Evolutionary conservation across 441 rosid species (phyloP).

Genomic region (Euphorbia schlechtendalii): DNA sequence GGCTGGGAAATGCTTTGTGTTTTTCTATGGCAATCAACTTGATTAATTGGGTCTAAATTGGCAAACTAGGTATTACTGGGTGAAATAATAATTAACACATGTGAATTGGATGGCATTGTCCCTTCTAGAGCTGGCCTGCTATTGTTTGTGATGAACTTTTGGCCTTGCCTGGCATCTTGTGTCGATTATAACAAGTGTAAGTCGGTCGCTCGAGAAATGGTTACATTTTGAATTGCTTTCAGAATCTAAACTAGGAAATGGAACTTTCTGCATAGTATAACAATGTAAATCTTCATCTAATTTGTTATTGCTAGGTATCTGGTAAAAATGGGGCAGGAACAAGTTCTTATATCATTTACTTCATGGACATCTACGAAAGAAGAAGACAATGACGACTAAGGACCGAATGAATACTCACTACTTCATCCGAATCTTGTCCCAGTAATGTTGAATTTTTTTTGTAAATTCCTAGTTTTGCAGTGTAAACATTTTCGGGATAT

Average conservation of each 20-base stretch:
- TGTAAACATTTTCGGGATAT: not conserved
- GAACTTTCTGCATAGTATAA: not conserved
- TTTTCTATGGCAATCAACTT: not conserved
- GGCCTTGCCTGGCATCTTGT: slow-evolving; percentile 51
- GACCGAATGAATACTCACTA: not conserved
- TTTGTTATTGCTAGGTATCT: slow-evolving; percentile 32
- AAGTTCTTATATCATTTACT: slow-evolving; percentile 46
- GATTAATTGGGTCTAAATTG: not conserved
- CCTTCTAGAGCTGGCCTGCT: slow-evolving; percentile 70
- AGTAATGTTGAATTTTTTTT: slow-evolving; percentile 16
- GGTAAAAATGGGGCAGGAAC: slow-evolving; percentile 80
- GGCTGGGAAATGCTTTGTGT: not conserved
- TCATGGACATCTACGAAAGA: slow-evolving; percentile 27
- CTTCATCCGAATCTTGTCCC: not conserved
- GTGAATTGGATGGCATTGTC: slow-evolving; percentile 28
- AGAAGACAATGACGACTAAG: slow-evolving; percentile 22
- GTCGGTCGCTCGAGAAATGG: slow-evolving; percentile 12
- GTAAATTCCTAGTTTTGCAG: slow-evolving; percentile 11
- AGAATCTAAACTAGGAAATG: not conserved
- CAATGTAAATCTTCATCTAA: not conserved
- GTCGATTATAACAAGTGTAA: slow-evolving; percentile 45
- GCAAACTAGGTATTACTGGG: slow-evolving; percentile 65
- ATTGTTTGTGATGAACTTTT: slow-evolving; percentile 66
- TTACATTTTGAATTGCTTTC: not conserved
- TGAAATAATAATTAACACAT: slow-evolving; percentile 43